Evolutionary conservation across 1,139 yeast genomes (phyloP).

Genomic region (Zygosaccharomyces pseudobailii): DNA sequence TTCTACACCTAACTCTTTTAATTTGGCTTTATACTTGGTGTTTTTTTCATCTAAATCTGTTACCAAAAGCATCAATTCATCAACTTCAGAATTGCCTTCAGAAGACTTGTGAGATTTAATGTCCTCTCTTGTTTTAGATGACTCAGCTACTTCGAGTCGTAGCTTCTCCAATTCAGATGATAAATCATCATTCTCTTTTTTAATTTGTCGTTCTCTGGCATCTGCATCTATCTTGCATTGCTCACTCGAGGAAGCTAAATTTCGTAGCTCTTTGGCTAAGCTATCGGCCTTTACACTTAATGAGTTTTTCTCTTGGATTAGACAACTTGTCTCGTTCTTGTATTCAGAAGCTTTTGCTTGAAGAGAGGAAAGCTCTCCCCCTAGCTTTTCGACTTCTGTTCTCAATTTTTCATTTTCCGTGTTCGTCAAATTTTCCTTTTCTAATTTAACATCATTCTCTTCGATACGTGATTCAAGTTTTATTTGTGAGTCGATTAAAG

Average conservation of each 20-base stretch:
- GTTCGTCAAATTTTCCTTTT: not conserved
- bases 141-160: slow-evolving; percentile 7
- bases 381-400: not conserved
- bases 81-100: slow-evolving; percentile 46
- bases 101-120: slow-evolving; percentile 12
- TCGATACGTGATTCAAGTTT: not conserved
- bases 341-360: not conserved
- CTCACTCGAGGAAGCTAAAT: not conserved
- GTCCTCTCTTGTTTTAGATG: slow-evolving; percentile 12
- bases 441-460: not conserved
- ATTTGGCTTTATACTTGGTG: slow-evolving; percentile 50
- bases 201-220: not conserved
- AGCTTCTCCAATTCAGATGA: slow-evolving; percentile 5
- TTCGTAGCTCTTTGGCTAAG: not conserved
- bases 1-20: slow-evolving; percentile 47
- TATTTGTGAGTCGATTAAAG: not conserved
- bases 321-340: slow-evolving; percentile 4
- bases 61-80: slow-evolving; percentile 70
- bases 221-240: slow-evolving; percentile 9
- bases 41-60: slow-evolving; percentile 70
- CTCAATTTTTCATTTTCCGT: slow-evolving; percentile 1
- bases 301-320: slow-evolving; percentile 2
- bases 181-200: not conserved
- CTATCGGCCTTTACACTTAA: slow-evolving; percentile 1
- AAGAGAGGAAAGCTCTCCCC: not conserved